These are phyloP conservation scores for Geotrichum aggregatum DNA, from an alignment of 1,139 yeast genomes.

Conservation along the genomic window DNA sequence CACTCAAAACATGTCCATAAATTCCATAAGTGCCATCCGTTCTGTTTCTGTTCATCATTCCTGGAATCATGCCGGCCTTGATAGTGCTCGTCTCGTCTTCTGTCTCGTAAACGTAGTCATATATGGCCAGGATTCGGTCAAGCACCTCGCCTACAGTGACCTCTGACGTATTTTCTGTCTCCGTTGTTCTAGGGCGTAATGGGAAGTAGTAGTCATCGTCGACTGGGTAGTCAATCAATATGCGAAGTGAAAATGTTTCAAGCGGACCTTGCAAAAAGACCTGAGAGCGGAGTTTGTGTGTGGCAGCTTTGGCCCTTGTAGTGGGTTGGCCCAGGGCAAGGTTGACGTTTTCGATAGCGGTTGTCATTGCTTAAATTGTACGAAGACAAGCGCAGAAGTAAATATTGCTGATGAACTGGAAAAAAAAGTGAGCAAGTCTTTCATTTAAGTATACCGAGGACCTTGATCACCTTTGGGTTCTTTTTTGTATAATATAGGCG, in stretches of 20 bases:
- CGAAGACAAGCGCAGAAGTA: too few relatives aligned
- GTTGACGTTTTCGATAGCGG: background rate
- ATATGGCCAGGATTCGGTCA: slow-evolving; percentile 7
- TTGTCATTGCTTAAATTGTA: too few relatives aligned
- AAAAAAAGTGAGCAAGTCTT: too few relatives aligned
- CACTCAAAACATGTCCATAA: slow-evolving; percentile 19
- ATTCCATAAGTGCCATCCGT: slow-evolving; percentile 20
- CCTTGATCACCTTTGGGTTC: too few relatives aligned
- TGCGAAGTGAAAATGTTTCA: background rate
- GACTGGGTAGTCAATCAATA: slow-evolving; percentile 16
- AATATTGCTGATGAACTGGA: too few relatives aligned
- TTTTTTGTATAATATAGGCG: too few relatives aligned
- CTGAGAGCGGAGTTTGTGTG: background rate
- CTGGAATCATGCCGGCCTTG: slow-evolving; percentile 11
- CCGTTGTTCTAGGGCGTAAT: slow-evolving; percentile 6
- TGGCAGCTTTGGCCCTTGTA: background rate
- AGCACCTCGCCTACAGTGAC: slow-evolving; percentile 13
- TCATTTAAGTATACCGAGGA: too few relatives aligned
- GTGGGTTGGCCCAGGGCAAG: background rate
- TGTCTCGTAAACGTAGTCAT: slow-evolving; percentile 11
- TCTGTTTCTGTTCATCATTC: slow-evolving; percentile 18
- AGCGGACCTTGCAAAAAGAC: background rate
- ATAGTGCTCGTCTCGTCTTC: slow-evolving; percentile 14
- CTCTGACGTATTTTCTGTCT: slow-evolving; percentile 1
- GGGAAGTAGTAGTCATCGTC: slow-evolving; percentile 13